Evolutionary conservation across 805 yeast species (phyloP), one percentile per base, ranked within the genome.

Genomic region (Kluyveromyces lactis): DNA sequence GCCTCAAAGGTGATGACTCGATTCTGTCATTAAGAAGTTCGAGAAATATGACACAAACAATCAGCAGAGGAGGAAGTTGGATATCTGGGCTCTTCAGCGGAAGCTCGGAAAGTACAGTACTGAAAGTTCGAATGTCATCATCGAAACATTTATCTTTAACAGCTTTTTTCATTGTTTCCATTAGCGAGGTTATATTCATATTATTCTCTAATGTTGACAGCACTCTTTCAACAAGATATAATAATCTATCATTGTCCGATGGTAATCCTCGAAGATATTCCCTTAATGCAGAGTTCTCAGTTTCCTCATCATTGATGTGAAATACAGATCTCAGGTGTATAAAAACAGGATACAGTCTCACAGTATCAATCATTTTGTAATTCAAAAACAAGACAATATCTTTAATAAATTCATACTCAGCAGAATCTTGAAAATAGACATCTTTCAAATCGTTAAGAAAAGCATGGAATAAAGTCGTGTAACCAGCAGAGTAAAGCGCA

Each of bases 221-320:
- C 18, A 26, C n/a, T 9, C 37, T 24, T 17, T 34, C 37, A n/a
- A 34, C 24, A 18, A 34, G 7, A 34, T 34, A 34, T 10, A 17
- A 19, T 12, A 34, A 12, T 3, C 37, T 18, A 3, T 34, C 37
- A 5, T 13, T 16, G 30, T 34, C 37, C 9, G 9, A 16, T 17
- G 28, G n/a, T 26, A 34, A 26, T 4, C 21, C 18, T n/a, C 19
- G 18, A 17, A 34, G 18, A 17, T 34, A 29, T 18, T 53, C 55
- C 29, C 58, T 48, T 19, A 56, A 55, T 4, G 45, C 31, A 42
- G 59, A 50, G 28, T 48, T 51, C 30, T 58, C 56, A 1, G 52
- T 47, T 35, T 54, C 61, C 19, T 31, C 43, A 40, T 53, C 48
- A 4, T 60, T 51, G 7, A 59, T 52, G 13, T 50, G 50, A 26